Evolutionary conservation across 2,329 filamentous ascomycete species (phyloP).

Genomic region (Ascochyta rabiei): DNA sequence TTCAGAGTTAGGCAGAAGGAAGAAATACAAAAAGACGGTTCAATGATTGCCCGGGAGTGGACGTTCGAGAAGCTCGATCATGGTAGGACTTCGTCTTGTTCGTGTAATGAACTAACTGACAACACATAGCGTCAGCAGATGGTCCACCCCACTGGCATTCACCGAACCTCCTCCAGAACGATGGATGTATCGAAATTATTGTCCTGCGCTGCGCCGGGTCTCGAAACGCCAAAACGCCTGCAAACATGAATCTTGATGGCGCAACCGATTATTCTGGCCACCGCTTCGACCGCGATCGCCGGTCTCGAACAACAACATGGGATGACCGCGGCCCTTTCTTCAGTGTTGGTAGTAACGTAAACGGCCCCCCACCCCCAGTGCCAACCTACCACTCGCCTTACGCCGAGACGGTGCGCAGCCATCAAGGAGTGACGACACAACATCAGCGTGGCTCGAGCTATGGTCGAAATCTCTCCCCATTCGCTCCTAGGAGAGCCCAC

Average conservation of each 20-base stretch:
- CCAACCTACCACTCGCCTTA: conserved; percentile 23
- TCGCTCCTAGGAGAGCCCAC: background rate
- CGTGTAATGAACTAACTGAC: conserved; percentile 21
- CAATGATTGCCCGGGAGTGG: conserved; percentile 60
- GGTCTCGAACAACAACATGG: conserved; percentile 13
- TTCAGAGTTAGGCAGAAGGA: conserved; percentile 62
- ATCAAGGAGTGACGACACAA: background rate
- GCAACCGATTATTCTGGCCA: conserved; percentile 26
- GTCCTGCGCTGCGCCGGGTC: conserved; percentile 51
- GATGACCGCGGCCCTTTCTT: conserved; percentile 24
- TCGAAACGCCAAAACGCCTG: conserved; percentile 25
- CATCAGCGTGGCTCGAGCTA: background rate
- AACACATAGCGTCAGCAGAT: conserved; percentile 44
- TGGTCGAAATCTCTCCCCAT: background rate
- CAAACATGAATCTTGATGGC: conserved; percentile 39
- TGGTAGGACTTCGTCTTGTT: conserved; percentile 41
- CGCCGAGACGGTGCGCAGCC: conserved; percentile 9
- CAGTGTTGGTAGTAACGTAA: background rate
- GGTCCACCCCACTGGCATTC: conserved; percentile 40
- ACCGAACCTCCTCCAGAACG: conserved; percentile 44
- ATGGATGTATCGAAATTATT: conserved; percentile 57
- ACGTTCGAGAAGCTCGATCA: conserved; percentile 58
- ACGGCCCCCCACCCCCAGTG: conserved; percentile 9
- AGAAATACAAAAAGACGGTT: conserved; percentile 53
- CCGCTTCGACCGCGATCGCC: conserved; percentile 22